Evolutionary conservation across 2,329 filamentous ascomycete species (phyloP), one percentile per base, ranked within the genome.

Genomic region (Ophiostoma himal-ulmi): DNA sequence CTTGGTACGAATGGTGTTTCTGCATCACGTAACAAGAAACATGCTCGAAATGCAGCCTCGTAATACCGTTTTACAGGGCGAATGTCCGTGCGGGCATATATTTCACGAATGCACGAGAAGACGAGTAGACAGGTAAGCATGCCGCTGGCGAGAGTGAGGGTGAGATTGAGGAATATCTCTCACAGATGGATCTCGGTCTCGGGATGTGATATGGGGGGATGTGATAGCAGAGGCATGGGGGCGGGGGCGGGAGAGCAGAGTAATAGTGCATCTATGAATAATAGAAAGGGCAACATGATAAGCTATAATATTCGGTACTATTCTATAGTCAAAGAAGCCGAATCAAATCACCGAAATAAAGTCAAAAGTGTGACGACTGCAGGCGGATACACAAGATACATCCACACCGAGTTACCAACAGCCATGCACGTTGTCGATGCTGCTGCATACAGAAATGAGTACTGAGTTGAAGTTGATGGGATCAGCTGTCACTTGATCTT

Each of bases 51-150:
- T 57, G 8, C 22, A 48, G 44, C 3, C 52, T 57, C 22, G 52
- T 57, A 57, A 13, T 57, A 30, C 52, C 8, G 14, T 57, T n/a
- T 57, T 17, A 48, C 44, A 48, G 17, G n/a, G 44, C 20, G 44
- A 48, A 30, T 36, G 62, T 44, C 57, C 57, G 57, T 62, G 57
- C 57, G 57, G 57, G 57, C 17, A 37, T 65, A 41, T 64, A 48
- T 30, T 30, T 6, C 44, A 48, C 5, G n/a, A 20, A n/a, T n/a
- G n/a, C n/a, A n/a, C n/a, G n/a, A 48, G 30, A 2, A 30, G 30
- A 30, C 30, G 30, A 48, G 37, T 48, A 17, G 14, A 48, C 17
- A 48, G n/a, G 17, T 20, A 37, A 14, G 37, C 30, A 10, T 34
- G 30, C 13, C n/a, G 30, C 22, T 26, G 48, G 30, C 30, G 30